These are phyloP conservation scores for Dothidotthia symphoricarpi DNA, from an alignment of 2,329 filamentous ascomycete species.

Conservation along the genomic window DNA sequence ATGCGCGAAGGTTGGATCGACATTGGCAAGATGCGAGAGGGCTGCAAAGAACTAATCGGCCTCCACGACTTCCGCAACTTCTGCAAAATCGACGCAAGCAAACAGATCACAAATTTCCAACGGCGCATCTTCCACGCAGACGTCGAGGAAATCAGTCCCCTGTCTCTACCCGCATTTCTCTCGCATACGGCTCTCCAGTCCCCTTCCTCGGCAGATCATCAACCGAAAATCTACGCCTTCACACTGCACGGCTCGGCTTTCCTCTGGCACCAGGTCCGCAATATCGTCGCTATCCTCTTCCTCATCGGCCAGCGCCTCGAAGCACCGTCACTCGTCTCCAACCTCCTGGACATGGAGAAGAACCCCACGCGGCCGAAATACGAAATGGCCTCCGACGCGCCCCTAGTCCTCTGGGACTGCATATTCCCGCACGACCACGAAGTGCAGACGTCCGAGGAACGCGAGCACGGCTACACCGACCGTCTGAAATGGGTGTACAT, in stretches of 20 bases:
- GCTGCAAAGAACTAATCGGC: conserved; percentile 76
- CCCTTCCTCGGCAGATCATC: conserved; percentile 4
- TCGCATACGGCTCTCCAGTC: conserved; percentile 26
- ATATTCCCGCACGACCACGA: conserved; percentile 64
- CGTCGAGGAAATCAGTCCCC: conserved; percentile 56
- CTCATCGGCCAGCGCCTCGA: conserved; percentile 87
- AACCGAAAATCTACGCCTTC: conserved; percentile 76
- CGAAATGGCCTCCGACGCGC: conserved; percentile 84
- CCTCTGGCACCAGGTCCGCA: conserved; percentile 95
- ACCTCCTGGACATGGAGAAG: conserved; percentile 69
- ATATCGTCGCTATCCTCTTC: conserved; percentile 92
- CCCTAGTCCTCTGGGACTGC: conserved; percentile 94
- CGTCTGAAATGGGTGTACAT: conserved; percentile 75
- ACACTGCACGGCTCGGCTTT: conserved; percentile 88
- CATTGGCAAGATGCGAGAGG: conserved; percentile 79
- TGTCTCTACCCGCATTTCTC: conserved; percentile 30
- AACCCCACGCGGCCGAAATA: conserved; percentile 80
- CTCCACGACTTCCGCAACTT: conserved; percentile 94
- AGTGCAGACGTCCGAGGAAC: conserved; percentile 38
- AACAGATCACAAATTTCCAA: conserved; percentile 82
- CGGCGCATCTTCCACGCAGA: conserved; percentile 76
- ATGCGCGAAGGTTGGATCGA: conserved; percentile 70
- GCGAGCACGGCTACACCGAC: conserved; percentile 53
- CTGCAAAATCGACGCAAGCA: conserved; percentile 87
- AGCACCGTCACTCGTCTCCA: conserved; percentile 66